A percentile compares a stretch with the other conserved stretches of the same genome.
Conservation (phyloP, 257 asterid genomes). For the Solanum piurae region DNA sequence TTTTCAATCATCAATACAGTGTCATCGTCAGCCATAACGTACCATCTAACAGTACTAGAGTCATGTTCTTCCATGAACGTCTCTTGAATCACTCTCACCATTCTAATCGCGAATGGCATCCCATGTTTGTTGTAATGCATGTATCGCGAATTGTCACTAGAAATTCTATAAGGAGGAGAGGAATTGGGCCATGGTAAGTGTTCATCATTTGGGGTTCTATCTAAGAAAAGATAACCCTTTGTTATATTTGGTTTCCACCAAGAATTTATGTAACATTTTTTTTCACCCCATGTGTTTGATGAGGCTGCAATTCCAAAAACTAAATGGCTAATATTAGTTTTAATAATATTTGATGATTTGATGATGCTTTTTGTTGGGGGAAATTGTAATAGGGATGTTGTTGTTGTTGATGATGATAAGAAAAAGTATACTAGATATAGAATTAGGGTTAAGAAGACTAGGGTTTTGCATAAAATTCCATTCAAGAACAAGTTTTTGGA, state of each 20-base stretch:
- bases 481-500: background rate
- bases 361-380: background rate
- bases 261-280: constrained; percentile 11
- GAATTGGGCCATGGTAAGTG: constrained; percentile 19
- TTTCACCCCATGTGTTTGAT: constrained; percentile 12
- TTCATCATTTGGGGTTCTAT: constrained; percentile 3
- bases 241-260: constrained; percentile 29
- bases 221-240: constrained; percentile 16
- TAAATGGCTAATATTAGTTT: constrained; percentile 8
- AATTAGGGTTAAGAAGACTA: constrained; percentile 11
- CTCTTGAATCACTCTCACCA: constrained; percentile 9
- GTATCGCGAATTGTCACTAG: constrained; percentile 7
- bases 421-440: constrained; percentile 11
- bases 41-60: constrained; percentile 20
- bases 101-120: constrained; percentile 7
- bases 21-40: constrained; percentile 41
- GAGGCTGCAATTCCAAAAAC: constrained; percentile 21
- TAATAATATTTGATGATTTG: background rate
- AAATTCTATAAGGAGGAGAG: constrained; percentile 14
- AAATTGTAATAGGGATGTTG: background rate
- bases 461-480: constrained; percentile 15
- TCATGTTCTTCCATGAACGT: constrained; percentile 1
- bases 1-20: constrained; percentile 33
- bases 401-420: constrained; percentile 8
- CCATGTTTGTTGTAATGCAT: background rate